These are phyloP conservation scores for Westerdykella ornata DNA, from an alignment of 2,329 filamentous ascomycete species.

Conservation along the genomic window DNA sequence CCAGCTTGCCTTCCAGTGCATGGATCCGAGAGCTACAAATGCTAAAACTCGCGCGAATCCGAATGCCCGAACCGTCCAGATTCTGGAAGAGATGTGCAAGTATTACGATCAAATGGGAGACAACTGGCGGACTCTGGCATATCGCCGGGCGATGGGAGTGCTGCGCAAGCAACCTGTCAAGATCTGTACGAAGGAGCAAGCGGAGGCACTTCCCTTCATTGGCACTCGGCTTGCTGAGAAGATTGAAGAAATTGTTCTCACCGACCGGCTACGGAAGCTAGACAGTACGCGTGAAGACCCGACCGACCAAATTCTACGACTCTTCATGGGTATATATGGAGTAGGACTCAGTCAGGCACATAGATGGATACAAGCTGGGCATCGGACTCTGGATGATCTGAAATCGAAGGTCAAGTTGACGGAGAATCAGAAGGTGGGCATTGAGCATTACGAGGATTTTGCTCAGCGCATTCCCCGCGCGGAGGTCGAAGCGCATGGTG, in stretches of 20 bases:
- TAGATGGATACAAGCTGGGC: conserved; percentile 70
- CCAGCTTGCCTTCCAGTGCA: conserved; percentile 50
- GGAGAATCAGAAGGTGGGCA: conserved; percentile 63
- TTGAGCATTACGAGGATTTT: conserved; percentile 76
- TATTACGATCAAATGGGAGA: conserved; percentile 73
- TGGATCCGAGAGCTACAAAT: conserved; percentile 49
- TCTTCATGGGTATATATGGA: conserved; percentile 74
- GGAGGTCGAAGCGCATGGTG: conserved; percentile 66
- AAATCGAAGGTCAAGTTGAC: conserved; percentile 55
- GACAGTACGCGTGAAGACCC: conserved; percentile 64
- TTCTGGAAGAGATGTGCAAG: conserved; percentile 70
- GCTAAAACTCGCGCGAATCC: conserved; percentile 52
- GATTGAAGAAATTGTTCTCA: conserved; percentile 81
- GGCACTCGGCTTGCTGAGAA: conserved; percentile 70
- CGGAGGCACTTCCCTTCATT: conserved; percentile 59
- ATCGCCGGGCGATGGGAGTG: conserved; percentile 69
- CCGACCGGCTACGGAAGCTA: conserved; percentile 62
- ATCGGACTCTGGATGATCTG: conserved; percentile 68
- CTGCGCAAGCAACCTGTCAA: conserved; percentile 59
- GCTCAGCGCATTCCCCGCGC: conserved; percentile 67
- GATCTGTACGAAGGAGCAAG: conserved; percentile 64
- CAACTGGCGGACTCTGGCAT: conserved; percentile 67
- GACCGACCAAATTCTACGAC: conserved; percentile 56
- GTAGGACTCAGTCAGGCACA: conserved; percentile 64
- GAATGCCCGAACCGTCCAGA: conserved; percentile 67